Evolutionary conservation across 495 filamentous ascomycete genomes (phyloP).

Genomic region (Articulospora tetracladia): DNA sequence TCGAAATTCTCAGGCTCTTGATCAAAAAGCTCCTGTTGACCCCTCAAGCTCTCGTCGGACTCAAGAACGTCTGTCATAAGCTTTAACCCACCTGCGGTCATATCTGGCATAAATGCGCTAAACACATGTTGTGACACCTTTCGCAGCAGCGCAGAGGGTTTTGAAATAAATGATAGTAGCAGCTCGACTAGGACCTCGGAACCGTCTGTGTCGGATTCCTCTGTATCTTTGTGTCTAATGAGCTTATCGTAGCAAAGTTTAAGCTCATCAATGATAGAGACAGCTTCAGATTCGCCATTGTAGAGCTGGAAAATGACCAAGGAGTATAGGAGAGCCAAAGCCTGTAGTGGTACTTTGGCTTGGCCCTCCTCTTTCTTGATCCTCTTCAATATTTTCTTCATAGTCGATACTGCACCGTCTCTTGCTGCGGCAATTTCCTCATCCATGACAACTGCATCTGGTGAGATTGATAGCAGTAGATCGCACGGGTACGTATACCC

Average conservation of each 20-base stretch:
- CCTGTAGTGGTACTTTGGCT: constrained; percentile 42
- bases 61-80: constrained; percentile 71
- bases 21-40: constrained; percentile 84
- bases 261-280: constrained; percentile 70
- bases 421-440: constrained; percentile 56
- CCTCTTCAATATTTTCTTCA: constrained; percentile 66
- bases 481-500: constrained; percentile 47
- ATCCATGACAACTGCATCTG: constrained; percentile 57
- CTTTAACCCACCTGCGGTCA: constrained; percentile 68
- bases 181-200: constrained; percentile 82
- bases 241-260: constrained; percentile 65
- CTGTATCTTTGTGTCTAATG: constrained; percentile 45
- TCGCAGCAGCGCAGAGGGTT: constrained; percentile 77
- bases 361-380: constrained; percentile 36
- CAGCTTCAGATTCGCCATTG: constrained; percentile 79
- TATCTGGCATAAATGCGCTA: constrained; percentile 63
- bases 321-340: constrained; percentile 80
- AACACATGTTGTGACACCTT: constrained; percentile 88
- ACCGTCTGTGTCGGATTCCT: constrained; percentile 49
- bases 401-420: constrained; percentile 56
- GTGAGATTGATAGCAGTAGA: constrained; percentile 41
- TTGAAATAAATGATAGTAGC: constrained; percentile 80
- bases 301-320: constrained; percentile 85
- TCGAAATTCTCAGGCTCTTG: constrained; percentile 62
- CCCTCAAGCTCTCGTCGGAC: constrained; percentile 74